phyloP scores from a whole-genome alignment of 2,329 filamentous ascomycete species.

The Sphaerulina musiva region DNA sequence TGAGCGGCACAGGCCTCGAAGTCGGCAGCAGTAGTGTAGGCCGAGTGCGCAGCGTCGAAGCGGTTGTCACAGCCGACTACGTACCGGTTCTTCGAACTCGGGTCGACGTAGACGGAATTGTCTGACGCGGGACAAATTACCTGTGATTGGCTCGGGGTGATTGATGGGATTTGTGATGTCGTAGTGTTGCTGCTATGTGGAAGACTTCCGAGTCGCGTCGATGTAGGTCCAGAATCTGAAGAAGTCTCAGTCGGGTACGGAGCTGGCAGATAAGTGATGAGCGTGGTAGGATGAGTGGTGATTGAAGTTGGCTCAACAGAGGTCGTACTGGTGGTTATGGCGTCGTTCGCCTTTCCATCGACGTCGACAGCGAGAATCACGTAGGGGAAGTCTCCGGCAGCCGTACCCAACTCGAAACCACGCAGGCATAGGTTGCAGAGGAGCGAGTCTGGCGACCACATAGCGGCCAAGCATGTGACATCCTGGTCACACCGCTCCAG shows the following conservation, averaged over 20 bases:
- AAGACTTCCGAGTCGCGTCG: background rate
- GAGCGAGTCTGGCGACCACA: constrained; percentile 16
- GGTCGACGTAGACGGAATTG: constrained; percentile 16
- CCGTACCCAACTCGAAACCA: constrained; percentile 16
- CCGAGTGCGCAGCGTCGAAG: constrained; percentile 17
- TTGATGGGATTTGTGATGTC: constrained; percentile 1
- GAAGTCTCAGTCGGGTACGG: constrained; percentile 10
- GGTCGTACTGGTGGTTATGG: constrained; percentile 6
- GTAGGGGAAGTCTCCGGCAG: constrained; percentile 11
- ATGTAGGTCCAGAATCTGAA: background rate
- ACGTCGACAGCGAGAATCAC: constrained; percentile 19
- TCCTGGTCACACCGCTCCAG: constrained; percentile 25
- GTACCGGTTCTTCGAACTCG: constrained; percentile 13
- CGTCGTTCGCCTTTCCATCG: constrained; percentile 11
- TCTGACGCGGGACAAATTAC: constrained; percentile 17
- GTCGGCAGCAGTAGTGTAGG: constrained; percentile 16
- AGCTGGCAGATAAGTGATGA: constrained; percentile 16
- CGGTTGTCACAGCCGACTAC: constrained; percentile 19
- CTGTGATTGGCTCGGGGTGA: constrained; percentile 6
- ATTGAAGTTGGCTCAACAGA: background rate
- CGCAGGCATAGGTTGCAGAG: constrained; percentile 24
- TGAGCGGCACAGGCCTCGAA: constrained; percentile 18
- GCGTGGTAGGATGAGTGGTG: background rate
- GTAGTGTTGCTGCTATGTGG: background rate
- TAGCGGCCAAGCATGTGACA: constrained; percentile 22